Conservation (phyloP, 2,329 filamentous ascomycete species). For the Colletotrichum ledebouriae region DNA sequence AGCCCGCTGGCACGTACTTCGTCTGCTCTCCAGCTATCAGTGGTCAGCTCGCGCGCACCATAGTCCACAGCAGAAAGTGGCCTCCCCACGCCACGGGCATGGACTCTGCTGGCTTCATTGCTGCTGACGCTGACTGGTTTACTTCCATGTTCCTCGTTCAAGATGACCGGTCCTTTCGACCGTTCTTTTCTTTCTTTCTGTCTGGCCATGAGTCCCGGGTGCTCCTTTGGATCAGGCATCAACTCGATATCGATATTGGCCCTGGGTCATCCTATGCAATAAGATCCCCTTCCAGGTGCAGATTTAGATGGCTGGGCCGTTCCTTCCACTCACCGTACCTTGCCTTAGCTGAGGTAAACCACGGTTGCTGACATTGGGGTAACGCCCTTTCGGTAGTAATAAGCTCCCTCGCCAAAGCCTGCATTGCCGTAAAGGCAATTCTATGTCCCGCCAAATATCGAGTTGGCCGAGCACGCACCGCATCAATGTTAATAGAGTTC, state of each 20-base stretch:
- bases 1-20: not conserved
- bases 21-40: not conserved
- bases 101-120: slow-evolving; percentile 10
- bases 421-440: not conserved
- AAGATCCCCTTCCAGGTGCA: slow-evolving; percentile 10
- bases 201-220: too few relatives aligned
- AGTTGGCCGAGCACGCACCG: not conserved
- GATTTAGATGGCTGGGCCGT: not conserved
- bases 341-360: not conserved
- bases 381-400: not conserved
- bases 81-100: not conserved
- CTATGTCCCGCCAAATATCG: slow-evolving; percentile 11
- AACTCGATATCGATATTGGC: slow-evolving; percentile 3
- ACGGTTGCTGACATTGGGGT: slow-evolving; percentile 1
- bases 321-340: not conserved
- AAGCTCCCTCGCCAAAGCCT: not conserved
- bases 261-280: slow-evolving; percentile 23
- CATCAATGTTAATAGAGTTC: slow-evolving; percentile 18
- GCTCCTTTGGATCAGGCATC: not conserved
- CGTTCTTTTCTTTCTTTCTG: too few relatives aligned
- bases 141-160: not conserved
- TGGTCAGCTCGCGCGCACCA: not conserved
- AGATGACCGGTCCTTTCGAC: not conserved
- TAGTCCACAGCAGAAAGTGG: not conserved
- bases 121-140: slow-evolving; percentile 7